Evolutionary conservation across 805 yeast genomes (phyloP).

Genomic region (Pichia phayaonensis): DNA sequence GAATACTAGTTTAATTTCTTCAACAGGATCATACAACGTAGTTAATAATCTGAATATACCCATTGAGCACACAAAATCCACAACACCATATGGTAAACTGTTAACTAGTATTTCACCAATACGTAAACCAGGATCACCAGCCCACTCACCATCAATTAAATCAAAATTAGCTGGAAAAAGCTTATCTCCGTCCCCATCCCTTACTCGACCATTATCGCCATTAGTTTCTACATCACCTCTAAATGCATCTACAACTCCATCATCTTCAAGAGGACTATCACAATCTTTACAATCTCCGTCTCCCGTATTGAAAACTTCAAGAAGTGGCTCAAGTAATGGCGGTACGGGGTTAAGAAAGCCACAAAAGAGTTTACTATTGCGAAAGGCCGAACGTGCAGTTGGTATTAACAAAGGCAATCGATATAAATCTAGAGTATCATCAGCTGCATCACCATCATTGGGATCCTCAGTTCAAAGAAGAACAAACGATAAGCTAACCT

Average conservation of each 20-base stretch:
- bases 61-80: not conserved
- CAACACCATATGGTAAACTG: constrained; percentile 2
- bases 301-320: not conserved
- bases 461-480: not conserved
- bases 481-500: not conserved
- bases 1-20: not conserved
- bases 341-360: constrained; percentile 8
- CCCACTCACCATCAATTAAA: not conserved
- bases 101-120: constrained; percentile 12
- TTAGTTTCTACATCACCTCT: not conserved
- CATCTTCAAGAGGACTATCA: not conserved
- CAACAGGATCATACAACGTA: not conserved
- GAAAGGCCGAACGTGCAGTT: constrained; percentile 18
- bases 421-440: not conserved
- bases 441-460: not conserved
- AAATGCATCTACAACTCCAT: not conserved
- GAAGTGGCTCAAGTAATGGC: constrained; percentile 4
- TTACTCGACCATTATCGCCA: constrained; percentile 3
- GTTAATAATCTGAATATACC: not conserved
- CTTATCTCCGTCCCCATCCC: not conserved
- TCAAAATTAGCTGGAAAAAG: not conserved
- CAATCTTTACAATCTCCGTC: not conserved
- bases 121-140: not conserved
- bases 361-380: constrained; percentile 16
- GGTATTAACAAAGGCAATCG: constrained; percentile 6